These are phyloP conservation scores for Lichina pygmaea DNA, from an alignment of 495 filamentous ascomycete genomes.

Conservation along the genomic window DNA sequence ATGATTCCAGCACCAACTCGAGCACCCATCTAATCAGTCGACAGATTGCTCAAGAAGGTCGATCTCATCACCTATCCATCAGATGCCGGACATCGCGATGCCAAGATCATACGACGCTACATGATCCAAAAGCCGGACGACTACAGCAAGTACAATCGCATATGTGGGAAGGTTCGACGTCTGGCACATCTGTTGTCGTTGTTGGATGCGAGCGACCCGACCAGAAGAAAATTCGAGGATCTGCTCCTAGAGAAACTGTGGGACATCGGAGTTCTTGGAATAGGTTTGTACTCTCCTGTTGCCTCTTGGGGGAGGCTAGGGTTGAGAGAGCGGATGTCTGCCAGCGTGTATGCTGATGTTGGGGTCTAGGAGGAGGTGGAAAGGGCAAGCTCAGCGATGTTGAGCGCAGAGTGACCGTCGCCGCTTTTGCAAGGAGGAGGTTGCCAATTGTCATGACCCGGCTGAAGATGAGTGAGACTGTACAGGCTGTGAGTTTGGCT, in stretches of 20 bases:
- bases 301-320: too few species aligned
- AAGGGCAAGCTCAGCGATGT: slow-evolving; percentile 46
- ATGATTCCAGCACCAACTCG: slow-evolving; percentile 1
- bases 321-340: not conserved
- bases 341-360: slow-evolving; percentile 21
- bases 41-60: slow-evolving; percentile 59
- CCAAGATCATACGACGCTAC: slow-evolving; percentile 58
- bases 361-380: slow-evolving; percentile 18
- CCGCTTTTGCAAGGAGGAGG: slow-evolving; percentile 51
- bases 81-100: slow-evolving; percentile 61
- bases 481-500: slow-evolving; percentile 27
- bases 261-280: slow-evolving; percentile 57
- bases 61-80: slow-evolving; percentile 86
- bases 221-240: slow-evolving; percentile 54
- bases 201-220: slow-evolving; percentile 46
- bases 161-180: slow-evolving; percentile 64
- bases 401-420: slow-evolving; percentile 66
- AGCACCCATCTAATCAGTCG: not conserved
- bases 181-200: slow-evolving; percentile 65
- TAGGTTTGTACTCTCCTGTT: slow-evolving; percentile 3
- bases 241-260: slow-evolving; percentile 71
- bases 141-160: slow-evolving; percentile 65
- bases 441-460: slow-evolving; percentile 73
- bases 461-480: slow-evolving; percentile 60
- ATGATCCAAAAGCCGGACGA: slow-evolving; percentile 65